A percentile compares a stretch with the other conserved stretches of the same genome.
Evolutionary conservation across 2,329 filamentous ascomycete species (phyloP).

Genomic region (Coniochaeta prunicola): DNA sequence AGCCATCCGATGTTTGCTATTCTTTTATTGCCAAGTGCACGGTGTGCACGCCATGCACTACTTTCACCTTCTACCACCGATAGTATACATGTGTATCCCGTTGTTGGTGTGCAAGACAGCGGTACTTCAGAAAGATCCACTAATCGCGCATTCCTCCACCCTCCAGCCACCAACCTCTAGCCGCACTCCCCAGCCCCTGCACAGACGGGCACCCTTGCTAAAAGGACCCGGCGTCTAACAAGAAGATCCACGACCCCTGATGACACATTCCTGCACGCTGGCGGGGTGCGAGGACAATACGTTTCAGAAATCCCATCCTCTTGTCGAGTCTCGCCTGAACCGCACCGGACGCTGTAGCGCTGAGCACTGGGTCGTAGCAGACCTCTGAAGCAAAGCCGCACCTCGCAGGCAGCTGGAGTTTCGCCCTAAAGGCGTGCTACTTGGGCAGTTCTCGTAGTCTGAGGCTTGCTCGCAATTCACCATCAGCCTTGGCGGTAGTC

Average conservation of each 20-base stretch:
- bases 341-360: not conserved
- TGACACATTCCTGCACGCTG: conserved; percentile 2
- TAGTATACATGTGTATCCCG: not conserved
- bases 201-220: not conserved
- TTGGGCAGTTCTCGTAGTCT: not conserved
- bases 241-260: not conserved
- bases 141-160: not conserved
- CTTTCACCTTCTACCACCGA: not conserved
- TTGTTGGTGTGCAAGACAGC: not conserved
- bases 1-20: not conserved
- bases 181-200: not conserved
- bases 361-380: not conserved
- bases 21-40: not conserved
- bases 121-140: not conserved
- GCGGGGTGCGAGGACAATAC: conserved; percentile 2
- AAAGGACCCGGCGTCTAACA: not conserved
- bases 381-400: not conserved
- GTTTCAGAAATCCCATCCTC: conserved; percentile 1
- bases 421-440: too few relatives aligned
- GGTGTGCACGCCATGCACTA: not conserved
- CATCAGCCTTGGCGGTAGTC: not conserved
- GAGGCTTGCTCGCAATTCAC: not conserved
- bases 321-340: not conserved
- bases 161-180: not conserved
- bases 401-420: not conserved